Base-by-base conservation (phyloP, 2,329 filamentous ascomycete genomes). In the Diplodia sapinea region DNA sequence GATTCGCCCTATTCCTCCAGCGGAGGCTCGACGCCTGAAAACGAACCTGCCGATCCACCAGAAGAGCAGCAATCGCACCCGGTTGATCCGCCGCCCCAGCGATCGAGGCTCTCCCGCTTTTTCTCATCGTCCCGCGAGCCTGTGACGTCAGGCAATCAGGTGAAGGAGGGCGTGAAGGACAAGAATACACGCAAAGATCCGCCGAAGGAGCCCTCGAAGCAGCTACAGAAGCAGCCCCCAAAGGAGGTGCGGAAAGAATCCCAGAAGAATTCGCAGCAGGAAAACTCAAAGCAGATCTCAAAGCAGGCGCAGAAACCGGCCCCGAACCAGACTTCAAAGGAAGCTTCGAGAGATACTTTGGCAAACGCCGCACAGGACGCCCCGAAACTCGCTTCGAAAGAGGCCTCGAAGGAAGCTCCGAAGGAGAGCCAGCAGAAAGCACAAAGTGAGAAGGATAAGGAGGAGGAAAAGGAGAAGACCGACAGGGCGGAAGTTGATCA, bases 1-100 rank as follows among this genome's bases (percentile, higher is more conserved):
- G 80, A 82, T 68, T 72, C 72, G 4, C 76, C 76, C 13, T 76
- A 74, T 69, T 78, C 78, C 65, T 81, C 80, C 20, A 82, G 81
- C 20, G 81, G 77, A 31, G 79, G 78, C 67, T 81, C 79, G 11
- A 83, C 80, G 61, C 82, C 81, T 12, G 79, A 80, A 33, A 79
- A 78, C 36, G 77, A 79, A 67, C 76, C 77, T 38, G 71, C 72
- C 23, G 73, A 74, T 47, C 69, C 69, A 15, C 69, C 70, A 4
- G 73, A 79, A 64, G 29, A 52, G 7, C 36, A 54, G 40, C 61
- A 43, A 15, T 17, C 61, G 9, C 63, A 54, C 36, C 52, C 61
- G 20, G 20, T 11, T 20, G 31, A 36, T 36, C 50, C 63, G 15
- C 50, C 29, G 9, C n/a, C 49, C 13, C 61, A 65, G 29, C 52